phyloP scores from a whole-genome alignment of 2,329 filamentous ascomycete genomes.

The Colletotrichum godetiae region DNA sequence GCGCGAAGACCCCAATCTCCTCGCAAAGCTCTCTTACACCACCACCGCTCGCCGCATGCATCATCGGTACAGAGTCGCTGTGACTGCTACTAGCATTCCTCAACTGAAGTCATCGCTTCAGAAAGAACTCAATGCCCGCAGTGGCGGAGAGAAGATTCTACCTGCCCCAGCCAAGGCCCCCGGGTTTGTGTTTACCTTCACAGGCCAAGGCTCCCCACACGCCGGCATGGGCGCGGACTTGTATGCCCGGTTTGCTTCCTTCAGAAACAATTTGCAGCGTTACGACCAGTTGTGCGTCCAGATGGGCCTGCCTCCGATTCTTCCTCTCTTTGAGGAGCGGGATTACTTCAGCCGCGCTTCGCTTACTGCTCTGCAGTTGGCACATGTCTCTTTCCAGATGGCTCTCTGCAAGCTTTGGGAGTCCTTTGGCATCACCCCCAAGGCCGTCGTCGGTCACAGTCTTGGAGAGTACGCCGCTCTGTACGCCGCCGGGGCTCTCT shows the following conservation, averaged over 20 bases:
- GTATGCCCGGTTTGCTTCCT: slow-evolving; percentile 57
- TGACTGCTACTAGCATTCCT: slow-evolving; percentile 52
- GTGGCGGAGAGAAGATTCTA: slow-evolving; percentile 52
- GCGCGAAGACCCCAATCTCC: slow-evolving; percentile 58
- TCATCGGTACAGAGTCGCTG: slow-evolving; percentile 50
- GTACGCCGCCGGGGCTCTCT: slow-evolving; percentile 76
- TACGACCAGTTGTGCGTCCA: slow-evolving; percentile 63
- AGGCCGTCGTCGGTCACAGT: slow-evolving; percentile 70
- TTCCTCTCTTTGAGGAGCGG: slow-evolving; percentile 58
- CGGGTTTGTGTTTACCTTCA: slow-evolving; percentile 64
- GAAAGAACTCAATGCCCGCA: slow-evolving; percentile 51
- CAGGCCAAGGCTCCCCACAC: slow-evolving; percentile 66
- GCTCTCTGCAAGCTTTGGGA: slow-evolving; percentile 66
- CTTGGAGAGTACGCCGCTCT: slow-evolving; percentile 81
- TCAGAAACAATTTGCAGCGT: slow-evolving; percentile 64
- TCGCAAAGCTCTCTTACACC: slow-evolving; percentile 72
- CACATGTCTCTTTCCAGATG: slow-evolving; percentile 65
- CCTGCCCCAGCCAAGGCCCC: slow-evolving; percentile 54
- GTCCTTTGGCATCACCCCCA: slow-evolving; percentile 65
- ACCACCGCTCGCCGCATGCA: slow-evolving; percentile 75
- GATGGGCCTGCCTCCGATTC: slow-evolving; percentile 67
- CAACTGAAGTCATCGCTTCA: slow-evolving; percentile 46
- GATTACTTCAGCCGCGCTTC: slow-evolving; percentile 54
- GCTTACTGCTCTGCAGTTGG: slow-evolving; percentile 65
- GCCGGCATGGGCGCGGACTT: slow-evolving; percentile 61